Evolutionary conservation across 129 eudicot genomes (phyloP).

Genomic region (Flaveria ramosissima): DNA sequence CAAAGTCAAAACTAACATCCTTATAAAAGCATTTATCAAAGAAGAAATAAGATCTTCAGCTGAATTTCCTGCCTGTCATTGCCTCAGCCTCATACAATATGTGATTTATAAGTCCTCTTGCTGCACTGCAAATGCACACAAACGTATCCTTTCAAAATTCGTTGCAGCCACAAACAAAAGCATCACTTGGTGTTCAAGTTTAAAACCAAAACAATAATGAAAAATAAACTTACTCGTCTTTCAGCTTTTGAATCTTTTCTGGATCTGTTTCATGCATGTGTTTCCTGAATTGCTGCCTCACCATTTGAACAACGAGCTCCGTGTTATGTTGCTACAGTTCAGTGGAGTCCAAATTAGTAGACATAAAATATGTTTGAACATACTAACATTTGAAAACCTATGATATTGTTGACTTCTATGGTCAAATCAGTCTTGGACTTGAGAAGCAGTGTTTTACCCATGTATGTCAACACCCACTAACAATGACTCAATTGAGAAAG

Average conservation of each 20-base stretch:
- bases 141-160: background rate
- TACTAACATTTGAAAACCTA: too few relatives aligned
- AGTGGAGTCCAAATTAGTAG: too few relatives aligned
- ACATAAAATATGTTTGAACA: too few relatives aligned
- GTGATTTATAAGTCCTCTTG: conserved; percentile 96
- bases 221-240: conserved; percentile 71
- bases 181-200: background rate
- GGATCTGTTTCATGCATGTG: conserved; percentile 92
- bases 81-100: conserved; percentile 82
- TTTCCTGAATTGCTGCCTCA: conserved; percentile 79
- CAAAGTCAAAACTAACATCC: background rate
- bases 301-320: conserved; percentile 73
- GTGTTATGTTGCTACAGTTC: conserved; percentile 77
- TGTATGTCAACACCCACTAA: too few relatives aligned
- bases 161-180: background rate
- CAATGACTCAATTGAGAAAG: too few relatives aligned
- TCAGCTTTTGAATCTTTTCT: conserved; percentile 77
- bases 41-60: conserved; percentile 28
- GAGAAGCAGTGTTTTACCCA: too few relatives aligned
- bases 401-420: too few relatives aligned
- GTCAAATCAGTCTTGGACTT: too few relatives aligned
- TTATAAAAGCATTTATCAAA: conserved; percentile 14
- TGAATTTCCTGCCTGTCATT: conserved; percentile 85
- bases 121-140: conserved; percentile 64
- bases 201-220: background rate